These are phyloP conservation scores for Pseudisothecium myosuroides DNA, from an alignment of 225 moss, liverwort and hornwort species.

Conservation along the genomic window DNA sequence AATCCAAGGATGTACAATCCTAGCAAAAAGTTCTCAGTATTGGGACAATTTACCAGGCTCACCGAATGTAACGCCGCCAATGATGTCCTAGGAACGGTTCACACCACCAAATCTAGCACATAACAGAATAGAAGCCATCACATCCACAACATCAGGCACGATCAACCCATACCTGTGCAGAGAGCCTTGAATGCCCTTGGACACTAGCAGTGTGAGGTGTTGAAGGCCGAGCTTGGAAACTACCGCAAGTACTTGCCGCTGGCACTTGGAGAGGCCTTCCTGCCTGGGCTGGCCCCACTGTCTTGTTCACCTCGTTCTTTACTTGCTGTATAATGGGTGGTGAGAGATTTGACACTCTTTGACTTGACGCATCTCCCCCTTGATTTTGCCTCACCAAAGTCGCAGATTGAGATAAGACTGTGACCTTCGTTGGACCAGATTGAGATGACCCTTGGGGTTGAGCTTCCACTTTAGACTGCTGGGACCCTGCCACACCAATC, in stretches of 20 bases:
- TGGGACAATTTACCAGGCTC: background rate
- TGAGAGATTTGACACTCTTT: slow-evolving; percentile 5
- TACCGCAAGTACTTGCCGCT: slow-evolving; percentile 6
- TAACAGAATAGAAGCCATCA: background rate
- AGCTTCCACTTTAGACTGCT: slow-evolving; percentile 12
- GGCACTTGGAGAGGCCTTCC: slow-evolving; percentile 23
- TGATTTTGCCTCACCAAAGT: background rate
- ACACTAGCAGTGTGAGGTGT: slow-evolving; percentile 18
- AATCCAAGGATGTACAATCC: background rate
- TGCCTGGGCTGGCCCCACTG: slow-evolving; percentile 18
- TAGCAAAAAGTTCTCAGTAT: background rate
- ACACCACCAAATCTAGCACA: background rate
- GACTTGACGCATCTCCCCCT: slow-evolving; percentile 13
- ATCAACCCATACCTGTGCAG: slow-evolving; percentile 27
- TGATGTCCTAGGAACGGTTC: background rate
- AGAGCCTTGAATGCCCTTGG: slow-evolving; percentile 19
- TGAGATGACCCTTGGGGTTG: slow-evolving; percentile 23
- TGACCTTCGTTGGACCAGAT: slow-evolving; percentile 12
- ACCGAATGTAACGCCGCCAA: background rate
- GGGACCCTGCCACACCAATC: background rate
- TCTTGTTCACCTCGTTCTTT: slow-evolving; percentile 51
- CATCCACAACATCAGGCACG: background rate
- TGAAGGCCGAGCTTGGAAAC: slow-evolving; percentile 40
- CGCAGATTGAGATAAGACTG: background rate
- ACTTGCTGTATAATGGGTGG: slow-evolving; percentile 33